A percentile compares a stretch with the other conserved stretches of the same genome.
These are phyloP conservation scores for Puccinia horiana DNA, from an alignment of 1,284 basidiomycete species.

Conservation along the genomic window DNA sequence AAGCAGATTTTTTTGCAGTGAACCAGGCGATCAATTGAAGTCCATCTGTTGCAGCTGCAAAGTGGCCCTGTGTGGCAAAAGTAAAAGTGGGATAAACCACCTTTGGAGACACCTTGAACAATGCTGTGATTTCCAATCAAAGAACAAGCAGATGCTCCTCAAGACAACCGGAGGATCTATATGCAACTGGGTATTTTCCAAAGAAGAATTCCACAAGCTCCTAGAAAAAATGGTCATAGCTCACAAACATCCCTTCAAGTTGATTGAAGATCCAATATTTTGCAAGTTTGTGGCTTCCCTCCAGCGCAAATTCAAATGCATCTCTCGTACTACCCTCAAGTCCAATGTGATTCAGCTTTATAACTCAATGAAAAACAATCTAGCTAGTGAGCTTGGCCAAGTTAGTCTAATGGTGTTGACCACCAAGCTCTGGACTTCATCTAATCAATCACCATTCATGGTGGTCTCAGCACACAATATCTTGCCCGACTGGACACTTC, in stretches of 20 bases:
- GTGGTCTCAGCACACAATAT: neutral
- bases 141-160: neutral
- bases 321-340: neutral
- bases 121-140: neutral
- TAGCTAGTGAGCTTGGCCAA: neutral
- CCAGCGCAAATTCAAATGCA: neutral
- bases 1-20: too few species aligned
- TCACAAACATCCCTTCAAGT: neutral
- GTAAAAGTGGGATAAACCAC: neutral
- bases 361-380: neutral
- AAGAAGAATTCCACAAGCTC: neutral
- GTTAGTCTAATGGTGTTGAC: neutral
- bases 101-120: too few species aligned
- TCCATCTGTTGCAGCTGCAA: neutral
- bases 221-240: neutral
- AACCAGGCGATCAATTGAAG: neutral
- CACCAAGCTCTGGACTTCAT: neutral
- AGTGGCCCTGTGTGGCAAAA: too few species aligned
- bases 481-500: neutral
- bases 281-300: neutral
- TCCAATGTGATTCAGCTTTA: neutral
- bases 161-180: neutral
- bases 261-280: neutral
- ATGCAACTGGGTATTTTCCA: neutral
- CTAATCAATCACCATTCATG: neutral